Conservation (phyloP, 2,329 filamentous ascomycete genomes). For the Zymoseptoria brevis region DNA sequence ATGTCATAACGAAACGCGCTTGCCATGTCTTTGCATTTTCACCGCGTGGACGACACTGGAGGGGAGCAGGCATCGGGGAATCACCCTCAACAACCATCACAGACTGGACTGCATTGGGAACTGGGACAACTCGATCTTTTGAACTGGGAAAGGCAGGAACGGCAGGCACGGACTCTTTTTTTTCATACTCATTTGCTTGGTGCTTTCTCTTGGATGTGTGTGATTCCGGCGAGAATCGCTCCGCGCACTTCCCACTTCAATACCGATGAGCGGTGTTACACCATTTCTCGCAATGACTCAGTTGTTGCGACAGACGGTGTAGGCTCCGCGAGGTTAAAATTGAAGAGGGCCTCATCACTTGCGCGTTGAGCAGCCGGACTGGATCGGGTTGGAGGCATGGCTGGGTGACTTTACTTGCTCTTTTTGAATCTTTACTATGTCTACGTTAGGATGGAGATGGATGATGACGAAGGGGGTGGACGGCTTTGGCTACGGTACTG, state of each 20-base stretch:
- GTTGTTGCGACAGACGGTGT: background rate
- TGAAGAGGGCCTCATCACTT: constrained; percentile 15
- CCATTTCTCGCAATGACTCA: background rate
- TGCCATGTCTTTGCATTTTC: background rate
- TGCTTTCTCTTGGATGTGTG: background rate
- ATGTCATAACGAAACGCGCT: background rate
- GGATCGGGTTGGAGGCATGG: background rate
- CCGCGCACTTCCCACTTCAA: constrained; percentile 5
- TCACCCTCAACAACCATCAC: background rate
- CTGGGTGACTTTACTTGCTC: background rate
- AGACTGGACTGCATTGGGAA: background rate
- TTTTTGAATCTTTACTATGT: background rate
- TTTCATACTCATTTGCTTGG: constrained; percentile 4
- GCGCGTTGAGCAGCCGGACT: constrained; percentile 23
- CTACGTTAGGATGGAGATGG: background rate
- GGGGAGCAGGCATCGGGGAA: background rate
- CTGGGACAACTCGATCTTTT: background rate
- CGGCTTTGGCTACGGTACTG: background rate
- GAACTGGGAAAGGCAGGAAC: background rate
- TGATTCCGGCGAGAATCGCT: constrained; percentile 1
- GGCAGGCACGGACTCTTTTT: background rate
- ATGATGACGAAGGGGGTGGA: background rate
- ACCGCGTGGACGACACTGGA: background rate
- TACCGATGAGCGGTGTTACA: constrained; percentile 13
- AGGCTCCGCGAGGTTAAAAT: constrained; percentile 29